phyloP scores from a whole-genome alignment of 108 stramenopile genomes.

The Nitzschia sp. region DNA sequence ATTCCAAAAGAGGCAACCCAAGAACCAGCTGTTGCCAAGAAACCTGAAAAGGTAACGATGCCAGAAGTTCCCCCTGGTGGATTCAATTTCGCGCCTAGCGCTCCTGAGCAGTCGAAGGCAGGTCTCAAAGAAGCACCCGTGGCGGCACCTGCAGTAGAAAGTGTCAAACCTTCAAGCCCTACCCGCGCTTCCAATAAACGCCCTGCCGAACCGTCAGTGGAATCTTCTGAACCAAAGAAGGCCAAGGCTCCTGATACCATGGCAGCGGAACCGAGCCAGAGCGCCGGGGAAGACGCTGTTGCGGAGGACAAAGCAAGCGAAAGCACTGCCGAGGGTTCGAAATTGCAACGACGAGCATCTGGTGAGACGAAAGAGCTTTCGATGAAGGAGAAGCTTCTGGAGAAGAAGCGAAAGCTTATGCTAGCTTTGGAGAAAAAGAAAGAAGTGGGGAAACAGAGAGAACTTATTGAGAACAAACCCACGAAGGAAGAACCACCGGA shows the following conservation, averaged over 20 bases:
- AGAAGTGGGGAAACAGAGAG: too few relatives aligned
- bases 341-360: constrained; percentile 19
- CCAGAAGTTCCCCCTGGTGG: constrained; percentile 54
- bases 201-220: constrained; percentile 5
- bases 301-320: neutral
- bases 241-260: constrained; percentile 3
- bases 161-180: neutral
- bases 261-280: neutral
- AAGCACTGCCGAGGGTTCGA: neutral
- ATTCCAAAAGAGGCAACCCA: constrained; percentile 2
- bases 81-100: constrained; percentile 65
- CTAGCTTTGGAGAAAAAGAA: constrained; percentile 32
- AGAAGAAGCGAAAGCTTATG: constrained; percentile 57
- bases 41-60: constrained; percentile 21
- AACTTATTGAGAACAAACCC: neutral
- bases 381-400: constrained; percentile 52
- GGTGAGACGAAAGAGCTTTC: constrained; percentile 42
- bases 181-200: constrained; percentile 6
- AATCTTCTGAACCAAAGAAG: neutral
- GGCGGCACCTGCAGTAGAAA: neutral
- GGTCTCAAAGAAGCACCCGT: neutral
- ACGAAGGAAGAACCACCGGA: constrained; percentile 17
- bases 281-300: neutral
- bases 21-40: constrained; percentile 8
- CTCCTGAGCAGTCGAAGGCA: neutral